phyloP scores from a whole-genome alignment of 768 basidiomycete species.

The Russula abietina region DNA sequence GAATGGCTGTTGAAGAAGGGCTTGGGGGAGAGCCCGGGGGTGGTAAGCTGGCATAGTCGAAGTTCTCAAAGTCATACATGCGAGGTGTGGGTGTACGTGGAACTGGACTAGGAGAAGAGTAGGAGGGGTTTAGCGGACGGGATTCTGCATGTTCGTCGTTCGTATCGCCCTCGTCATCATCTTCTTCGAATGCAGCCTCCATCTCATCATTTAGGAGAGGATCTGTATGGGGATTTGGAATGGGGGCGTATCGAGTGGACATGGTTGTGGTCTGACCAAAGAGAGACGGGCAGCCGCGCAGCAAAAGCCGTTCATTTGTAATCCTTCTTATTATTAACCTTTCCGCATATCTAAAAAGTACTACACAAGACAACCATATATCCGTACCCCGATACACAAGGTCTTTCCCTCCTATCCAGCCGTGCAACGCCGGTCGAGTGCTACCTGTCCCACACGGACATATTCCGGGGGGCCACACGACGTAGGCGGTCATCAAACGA shows the following conservation, averaged over 20 bases:
- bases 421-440: not conserved
- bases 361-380: not conserved
- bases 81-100: constrained; percentile 29
- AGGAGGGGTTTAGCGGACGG: constrained; percentile 44
- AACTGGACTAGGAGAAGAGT: constrained; percentile 22
- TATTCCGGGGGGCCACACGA: not conserved
- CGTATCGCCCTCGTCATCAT: constrained; percentile 61
- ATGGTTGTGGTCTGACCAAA: no score
- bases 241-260: constrained; percentile 61
- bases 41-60: constrained; percentile 67
- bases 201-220: constrained; percentile 53
- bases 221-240: constrained; percentile 53
- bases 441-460: not conserved
- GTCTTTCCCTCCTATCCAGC: constrained; percentile 13
- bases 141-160: constrained; percentile 46
- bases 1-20: constrained; percentile 56
- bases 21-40: constrained; percentile 79
- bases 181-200: constrained; percentile 84
- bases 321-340: not conserved
- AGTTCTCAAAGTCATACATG: constrained; percentile 73
- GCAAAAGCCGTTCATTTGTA: not conserved
- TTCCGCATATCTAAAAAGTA: not conserved
- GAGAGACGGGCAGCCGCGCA: no score
- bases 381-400: not conserved
- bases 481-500: constrained; percentile 17